phyloP scores from a whole-genome alignment of 306 rosid genomes.

The Neltuma alba region DNA sequence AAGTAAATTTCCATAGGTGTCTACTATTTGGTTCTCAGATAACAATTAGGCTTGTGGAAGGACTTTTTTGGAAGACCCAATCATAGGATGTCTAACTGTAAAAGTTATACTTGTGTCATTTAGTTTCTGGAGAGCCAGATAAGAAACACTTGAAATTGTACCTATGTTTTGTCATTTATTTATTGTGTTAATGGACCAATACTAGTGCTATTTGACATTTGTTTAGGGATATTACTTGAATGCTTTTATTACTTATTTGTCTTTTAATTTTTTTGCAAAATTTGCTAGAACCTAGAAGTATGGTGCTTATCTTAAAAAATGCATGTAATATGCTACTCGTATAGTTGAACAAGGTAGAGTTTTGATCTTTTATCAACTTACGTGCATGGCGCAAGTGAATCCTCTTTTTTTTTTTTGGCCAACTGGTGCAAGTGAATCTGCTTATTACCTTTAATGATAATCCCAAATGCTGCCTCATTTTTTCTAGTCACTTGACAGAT shows the following conservation, averaged over 20 bases:
- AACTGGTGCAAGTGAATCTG: background rate
- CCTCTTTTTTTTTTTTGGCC: too few relatives aligned
- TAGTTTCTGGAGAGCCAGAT: background rate
- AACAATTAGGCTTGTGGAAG: background rate
- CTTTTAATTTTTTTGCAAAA: background rate
- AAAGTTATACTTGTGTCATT: background rate
- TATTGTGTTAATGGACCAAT: background rate
- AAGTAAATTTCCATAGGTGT: background rate
- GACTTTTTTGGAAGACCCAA: background rate
- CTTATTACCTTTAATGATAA: background rate
- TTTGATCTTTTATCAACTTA: slow-evolving; percentile 6
- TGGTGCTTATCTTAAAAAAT: slow-evolving; percentile 7
- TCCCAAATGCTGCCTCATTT: background rate
- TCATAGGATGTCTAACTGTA: background rate
- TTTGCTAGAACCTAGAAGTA: background rate
- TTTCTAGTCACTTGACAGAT: background rate
- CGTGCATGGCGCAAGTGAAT: background rate
- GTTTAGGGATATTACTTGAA: background rate
- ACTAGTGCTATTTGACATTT: background rate
- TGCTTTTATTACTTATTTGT: background rate
- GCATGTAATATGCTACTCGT: background rate
- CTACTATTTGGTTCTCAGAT: background rate
- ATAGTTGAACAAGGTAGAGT: background rate
- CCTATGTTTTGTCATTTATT: background rate
- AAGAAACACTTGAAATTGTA: background rate